Base-by-base conservation (phyloP, 768 basidiomycete species). In the Boletus subcaerulescens region DNA sequence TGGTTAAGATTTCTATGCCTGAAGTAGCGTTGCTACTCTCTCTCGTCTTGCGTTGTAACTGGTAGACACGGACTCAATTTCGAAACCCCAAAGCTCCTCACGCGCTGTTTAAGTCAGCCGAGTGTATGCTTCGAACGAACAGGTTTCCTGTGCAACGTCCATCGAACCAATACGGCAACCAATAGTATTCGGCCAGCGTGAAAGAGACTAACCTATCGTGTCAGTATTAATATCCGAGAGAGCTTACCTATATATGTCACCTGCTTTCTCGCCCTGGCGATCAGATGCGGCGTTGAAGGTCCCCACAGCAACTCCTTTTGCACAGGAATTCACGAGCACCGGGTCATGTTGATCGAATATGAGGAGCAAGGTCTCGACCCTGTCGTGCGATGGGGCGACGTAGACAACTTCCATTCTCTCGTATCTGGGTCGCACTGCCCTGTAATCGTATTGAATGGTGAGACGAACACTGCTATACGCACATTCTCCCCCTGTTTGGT, bases 351-450 rank as follows among this genome's bases (percentile, higher is more conserved):
- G 5, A 33, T 31, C 52, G 50, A 41, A 49, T 26, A 46, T 50
- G 54, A 50, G 36, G 35, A 32, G 31, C 11, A 49, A 31, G 31
- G 18, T 29, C 33, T 42, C 29, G 49, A 32, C 40, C 38, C 24
- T 15, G 31, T 38, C 2, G 14, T 18, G 39, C 13, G 20, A 29
- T 32, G 35, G 20, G 6, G 31, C 55, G 56, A 57, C 31, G 48
- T 45, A 40, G 54, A 49, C 26, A 14, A 29, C 55, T 63, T 65
- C 64, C 56, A 65, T 65, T 63, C 42, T 20, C n/a, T 55, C 45
- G 33, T 39, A 42, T 45, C 20, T 14, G 5, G 40, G 51, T 20
- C 29, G 54, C 52, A 62, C 52, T 38, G 60, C 52, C 54, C 24
- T 41, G 8, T 36, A 53, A 40, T 55, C 40, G 18, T 46, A 57